A percentile compares a stretch with the other conserved stretches of the same genome.
phyloP scores from a whole-genome alignment of 2,329 filamentous ascomycete genomes.

The Acephala macrosclerotiorum region DNA sequence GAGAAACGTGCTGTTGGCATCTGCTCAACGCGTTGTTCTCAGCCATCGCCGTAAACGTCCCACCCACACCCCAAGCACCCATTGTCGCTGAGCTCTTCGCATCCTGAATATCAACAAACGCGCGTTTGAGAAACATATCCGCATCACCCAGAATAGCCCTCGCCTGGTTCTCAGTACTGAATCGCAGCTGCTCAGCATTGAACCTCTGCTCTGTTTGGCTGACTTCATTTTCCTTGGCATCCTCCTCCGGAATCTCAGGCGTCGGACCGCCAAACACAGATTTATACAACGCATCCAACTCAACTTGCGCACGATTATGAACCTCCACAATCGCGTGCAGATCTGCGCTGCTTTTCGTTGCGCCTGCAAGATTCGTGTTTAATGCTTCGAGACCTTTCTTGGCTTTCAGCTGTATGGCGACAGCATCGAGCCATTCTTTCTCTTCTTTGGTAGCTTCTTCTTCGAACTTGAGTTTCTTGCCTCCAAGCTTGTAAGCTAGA shows the following conservation, averaged over 20 bases:
- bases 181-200: slow-evolving; percentile 45
- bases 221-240: slow-evolving; percentile 51
- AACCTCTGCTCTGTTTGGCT: slow-evolving; percentile 47
- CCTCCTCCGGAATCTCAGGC: slow-evolving; percentile 60
- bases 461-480: slow-evolving; percentile 56
- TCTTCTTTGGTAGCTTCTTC: slow-evolving; percentile 61
- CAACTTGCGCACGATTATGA: slow-evolving; percentile 51
- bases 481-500: slow-evolving; percentile 58
- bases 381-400: slow-evolving; percentile 52
- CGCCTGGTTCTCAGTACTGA: slow-evolving; percentile 52
- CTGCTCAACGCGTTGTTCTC: slow-evolving; percentile 58
- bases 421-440: slow-evolving; percentile 60
- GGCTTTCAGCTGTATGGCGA: slow-evolving; percentile 56
- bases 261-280: slow-evolving; percentile 61
- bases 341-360: slow-evolving; percentile 45
- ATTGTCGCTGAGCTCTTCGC: slow-evolving; percentile 51
- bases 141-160: slow-evolving; percentile 50
- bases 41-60: slow-evolving; percentile 57
- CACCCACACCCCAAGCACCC: slow-evolving; percentile 58
- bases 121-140: slow-evolving; percentile 45
- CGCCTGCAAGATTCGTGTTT: slow-evolving; percentile 49
- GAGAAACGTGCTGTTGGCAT: slow-evolving; percentile 52
- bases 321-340: slow-evolving; percentile 48
- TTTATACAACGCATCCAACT: slow-evolving; percentile 60
- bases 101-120: slow-evolving; percentile 49